These are phyloP conservation scores for Starmerella tilneyi DNA, from an alignment of 805 yeast species.

Conservation along the genomic window DNA sequence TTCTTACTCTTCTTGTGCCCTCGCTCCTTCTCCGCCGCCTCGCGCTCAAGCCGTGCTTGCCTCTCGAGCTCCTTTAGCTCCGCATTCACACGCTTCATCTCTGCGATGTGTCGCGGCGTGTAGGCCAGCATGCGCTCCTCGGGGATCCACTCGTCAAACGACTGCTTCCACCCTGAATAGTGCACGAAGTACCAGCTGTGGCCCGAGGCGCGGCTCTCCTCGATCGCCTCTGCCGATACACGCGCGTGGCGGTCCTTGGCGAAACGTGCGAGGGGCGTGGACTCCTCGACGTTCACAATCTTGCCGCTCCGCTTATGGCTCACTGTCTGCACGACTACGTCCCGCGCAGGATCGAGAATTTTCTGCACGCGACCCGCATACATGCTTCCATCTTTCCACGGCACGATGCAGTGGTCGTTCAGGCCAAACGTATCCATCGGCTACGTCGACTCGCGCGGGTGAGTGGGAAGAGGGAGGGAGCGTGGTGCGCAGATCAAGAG, in stretches of 20 bases:
- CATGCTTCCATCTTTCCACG: slow-evolving; percentile 24
- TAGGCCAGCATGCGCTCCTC: slow-evolving; percentile 54
- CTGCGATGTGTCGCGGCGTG: slow-evolving; percentile 55
- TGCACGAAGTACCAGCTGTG: slow-evolving; percentile 57
- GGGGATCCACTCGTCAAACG: slow-evolving; percentile 96
- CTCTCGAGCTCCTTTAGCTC: slow-evolving; percentile 33
- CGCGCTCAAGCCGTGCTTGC: slow-evolving; percentile 15
- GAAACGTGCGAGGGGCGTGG: slow-evolving; percentile 25
- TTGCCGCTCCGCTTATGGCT: slow-evolving; percentile 12
- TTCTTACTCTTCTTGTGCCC: slow-evolving; percentile 10
- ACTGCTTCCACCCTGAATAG: slow-evolving; percentile 88
- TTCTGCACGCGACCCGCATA: slow-evolving; percentile 21
- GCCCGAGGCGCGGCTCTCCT: slow-evolving; percentile 26
- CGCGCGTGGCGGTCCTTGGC: slow-evolving; percentile 8
- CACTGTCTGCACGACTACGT: slow-evolving; percentile 13
- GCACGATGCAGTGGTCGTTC: slow-evolving; percentile 20
- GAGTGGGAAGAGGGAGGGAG: slow-evolving; percentile 4
- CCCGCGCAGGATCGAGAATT: slow-evolving; percentile 18
- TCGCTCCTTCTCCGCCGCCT: slow-evolving; percentile 20
- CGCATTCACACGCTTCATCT: slow-evolving; percentile 50
- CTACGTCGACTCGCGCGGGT: slow-evolving; percentile 1
- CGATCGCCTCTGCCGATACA: slow-evolving; percentile 8
- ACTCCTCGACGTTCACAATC: slow-evolving; percentile 6
- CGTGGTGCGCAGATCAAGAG: not conserved
- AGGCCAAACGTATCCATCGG: slow-evolving; percentile 14